A percentile compares a stretch with the other conserved stretches of the same genome.
phyloP scores from a whole-genome alignment of 345 rosid species.

The Streptanthus diversifolius region DNA sequence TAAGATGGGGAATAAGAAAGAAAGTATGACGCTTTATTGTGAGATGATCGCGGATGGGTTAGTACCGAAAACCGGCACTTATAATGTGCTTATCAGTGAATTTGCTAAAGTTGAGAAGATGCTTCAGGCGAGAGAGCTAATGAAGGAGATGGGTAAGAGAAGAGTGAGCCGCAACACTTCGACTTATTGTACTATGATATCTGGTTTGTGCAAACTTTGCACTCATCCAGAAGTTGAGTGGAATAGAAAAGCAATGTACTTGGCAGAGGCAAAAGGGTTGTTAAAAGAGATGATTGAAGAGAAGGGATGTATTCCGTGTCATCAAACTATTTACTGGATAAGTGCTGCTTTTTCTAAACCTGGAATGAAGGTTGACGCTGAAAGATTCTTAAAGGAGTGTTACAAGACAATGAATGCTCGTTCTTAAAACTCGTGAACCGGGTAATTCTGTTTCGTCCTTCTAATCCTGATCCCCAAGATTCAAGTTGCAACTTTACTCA shows the following conservation, averaged over 20 bases:
- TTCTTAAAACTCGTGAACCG: conserved; percentile 22
- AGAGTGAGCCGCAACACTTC: conserved; percentile 58
- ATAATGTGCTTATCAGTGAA: conserved; percentile 62
- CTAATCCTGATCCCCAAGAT: not conserved
- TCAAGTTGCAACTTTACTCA: conserved; percentile 12
- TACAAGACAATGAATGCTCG: conserved; percentile 41
- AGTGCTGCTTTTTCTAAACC: conserved; percentile 58
- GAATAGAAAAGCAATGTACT: conserved; percentile 42
- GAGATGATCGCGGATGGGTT: conserved; percentile 75
- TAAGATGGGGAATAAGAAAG: conserved; percentile 66
- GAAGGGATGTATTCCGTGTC: conserved; percentile 59
- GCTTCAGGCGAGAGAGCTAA: conserved; percentile 71
- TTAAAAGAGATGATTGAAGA: conserved; percentile 66
- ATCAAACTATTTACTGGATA: conserved; percentile 55
- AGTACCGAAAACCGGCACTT: conserved; percentile 71
- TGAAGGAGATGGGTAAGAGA: conserved; percentile 71
- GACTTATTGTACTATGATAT: conserved; percentile 66
- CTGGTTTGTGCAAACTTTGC: conserved; percentile 67
- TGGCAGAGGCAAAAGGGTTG: conserved; percentile 57
- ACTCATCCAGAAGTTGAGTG: conserved; percentile 49
- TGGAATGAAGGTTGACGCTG: conserved; percentile 57
- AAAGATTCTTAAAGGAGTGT: conserved; percentile 46
- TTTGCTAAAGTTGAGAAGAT: conserved; percentile 67
- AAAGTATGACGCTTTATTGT: conserved; percentile 57
- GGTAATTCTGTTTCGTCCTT: conserved; percentile 23